Conservation (phyloP, 192 early-diverging fungal genomes). For the Martensiomyces pterosporus region DNA sequence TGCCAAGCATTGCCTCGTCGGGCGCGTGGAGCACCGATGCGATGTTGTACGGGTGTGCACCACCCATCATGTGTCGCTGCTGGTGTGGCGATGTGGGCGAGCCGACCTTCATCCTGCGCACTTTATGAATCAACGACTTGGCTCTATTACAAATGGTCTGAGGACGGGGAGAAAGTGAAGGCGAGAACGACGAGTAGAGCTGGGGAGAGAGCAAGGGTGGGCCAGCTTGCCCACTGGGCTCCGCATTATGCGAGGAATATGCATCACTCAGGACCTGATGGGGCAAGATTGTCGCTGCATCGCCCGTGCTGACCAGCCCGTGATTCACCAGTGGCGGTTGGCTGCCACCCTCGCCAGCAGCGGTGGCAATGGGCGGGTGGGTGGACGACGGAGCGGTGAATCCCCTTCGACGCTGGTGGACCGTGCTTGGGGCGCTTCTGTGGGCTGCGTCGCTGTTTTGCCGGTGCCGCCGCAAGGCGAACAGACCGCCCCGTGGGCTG, state of each 20-base stretch:
- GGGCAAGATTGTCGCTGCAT: slow-evolving; percentile 19
- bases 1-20: slow-evolving; percentile 2
- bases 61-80: slow-evolving; percentile 2
- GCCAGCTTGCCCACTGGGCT: not conserved
- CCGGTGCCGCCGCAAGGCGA: slow-evolving; percentile 32
- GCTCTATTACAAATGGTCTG: slow-evolving; percentile 44
- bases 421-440: slow-evolving; percentile 27
- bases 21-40: slow-evolving; percentile 16
- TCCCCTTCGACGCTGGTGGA: slow-evolving; percentile 28
- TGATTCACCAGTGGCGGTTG: slow-evolving; percentile 2
- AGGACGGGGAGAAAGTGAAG: slow-evolving; percentile 26
- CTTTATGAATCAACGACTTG: slow-evolving; percentile 30
- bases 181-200: slow-evolving; percentile 46
- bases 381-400: slow-evolving; percentile 29
- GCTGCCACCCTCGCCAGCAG: slow-evolving; percentile 1
- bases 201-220: slow-evolving; percentile 12
- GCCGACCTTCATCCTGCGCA: slow-evolving; percentile 17
- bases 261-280: slow-evolving; percentile 7
- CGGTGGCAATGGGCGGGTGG: slow-evolving; percentile 19
- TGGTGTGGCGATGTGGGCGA: too few species aligned
- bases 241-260: not conserved
- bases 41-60: slow-evolving; percentile 13
- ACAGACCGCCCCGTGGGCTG: slow-evolving; percentile 21
- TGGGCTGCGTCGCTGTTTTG: slow-evolving; percentile 41
- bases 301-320: too few species aligned